Percentiles rank a stretch among this genome's conserved stretches.
These are phyloP conservation scores for Russula virescens DNA, from an alignment of 768 basidiomycete species.

Conservation along the genomic window DNA sequence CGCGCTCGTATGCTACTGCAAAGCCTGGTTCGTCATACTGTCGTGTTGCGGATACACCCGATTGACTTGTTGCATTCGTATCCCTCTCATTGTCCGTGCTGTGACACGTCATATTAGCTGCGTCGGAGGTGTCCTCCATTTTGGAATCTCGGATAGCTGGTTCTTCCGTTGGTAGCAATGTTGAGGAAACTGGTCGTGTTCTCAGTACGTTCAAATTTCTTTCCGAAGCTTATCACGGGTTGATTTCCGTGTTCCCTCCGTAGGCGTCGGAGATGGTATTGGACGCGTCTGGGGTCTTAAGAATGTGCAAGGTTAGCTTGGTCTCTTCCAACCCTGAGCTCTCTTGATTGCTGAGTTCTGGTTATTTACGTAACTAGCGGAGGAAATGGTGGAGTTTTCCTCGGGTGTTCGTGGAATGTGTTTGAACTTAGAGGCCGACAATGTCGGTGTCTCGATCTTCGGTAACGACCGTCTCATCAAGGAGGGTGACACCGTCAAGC, in stretches of 20 bases:
- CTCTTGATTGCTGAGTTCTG: slow-evolving; percentile 23
- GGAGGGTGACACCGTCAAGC: slow-evolving; percentile 99
- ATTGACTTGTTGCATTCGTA: slow-evolving; percentile 21
- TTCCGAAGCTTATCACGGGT: slow-evolving; percentile 22
- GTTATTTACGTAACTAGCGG: slow-evolving; percentile 48
- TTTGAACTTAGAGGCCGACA: slow-evolving; percentile 99
- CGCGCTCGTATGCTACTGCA: slow-evolving; percentile 94
- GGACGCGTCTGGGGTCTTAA: slow-evolving; percentile 98
- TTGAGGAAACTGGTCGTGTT: slow-evolving; percentile 99
- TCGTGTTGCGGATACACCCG: neutral
- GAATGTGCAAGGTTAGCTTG: slow-evolving; percentile 84
- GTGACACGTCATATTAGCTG: slow-evolving; percentile 55
- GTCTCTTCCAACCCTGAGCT: slow-evolving; percentile 25
- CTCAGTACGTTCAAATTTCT: slow-evolving; percentile 60
- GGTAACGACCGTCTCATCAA: slow-evolving; percentile 97
- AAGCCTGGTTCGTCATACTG: slow-evolving; percentile 73
- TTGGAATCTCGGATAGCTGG: slow-evolving; percentile 98
- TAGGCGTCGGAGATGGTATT: slow-evolving; percentile 99
- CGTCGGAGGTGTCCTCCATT: slow-evolving; percentile 98
- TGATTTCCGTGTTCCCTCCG: slow-evolving; percentile 22
- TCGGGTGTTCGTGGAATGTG: slow-evolving; percentile 99
- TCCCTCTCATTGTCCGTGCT: slow-evolving; percentile 31
- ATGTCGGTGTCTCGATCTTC: slow-evolving; percentile 99
- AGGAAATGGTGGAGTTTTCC: slow-evolving; percentile 99
- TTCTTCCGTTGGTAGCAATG: slow-evolving; percentile 82